Percentiles rank a stretch among this genome's conserved stretches.
Conservation (phyloP, 1,284 basidiomycete genomes). For the Takashimella tepidaria region DNA sequence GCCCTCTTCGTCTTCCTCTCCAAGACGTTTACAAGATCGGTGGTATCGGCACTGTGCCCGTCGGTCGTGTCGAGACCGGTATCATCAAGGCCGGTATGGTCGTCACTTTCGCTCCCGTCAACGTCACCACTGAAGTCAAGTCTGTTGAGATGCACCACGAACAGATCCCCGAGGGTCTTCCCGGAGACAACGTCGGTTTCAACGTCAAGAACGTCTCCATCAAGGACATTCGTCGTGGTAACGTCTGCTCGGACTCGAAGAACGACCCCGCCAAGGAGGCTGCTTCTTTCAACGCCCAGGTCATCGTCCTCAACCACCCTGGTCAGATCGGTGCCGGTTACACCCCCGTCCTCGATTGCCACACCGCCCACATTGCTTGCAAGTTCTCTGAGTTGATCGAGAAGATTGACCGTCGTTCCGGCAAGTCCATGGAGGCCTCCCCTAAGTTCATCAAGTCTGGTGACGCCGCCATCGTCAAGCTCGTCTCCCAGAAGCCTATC, state of each 20-base stretch:
- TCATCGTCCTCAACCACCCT: slow-evolving; percentile 99
- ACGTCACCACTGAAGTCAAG: slow-evolving; percentile 82
- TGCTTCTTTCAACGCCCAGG: slow-evolving; percentile 98
- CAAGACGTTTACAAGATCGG: slow-evolving; percentile 99
- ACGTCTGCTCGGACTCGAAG: slow-evolving; percentile 99
- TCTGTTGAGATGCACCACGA: slow-evolving; percentile 99
- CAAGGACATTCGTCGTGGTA: slow-evolving; percentile 99
- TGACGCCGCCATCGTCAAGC: slow-evolving; percentile 92
- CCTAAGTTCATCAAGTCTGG: slow-evolving; percentile 99
- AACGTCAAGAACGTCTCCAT: slow-evolving; percentile 93
- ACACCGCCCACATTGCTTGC: slow-evolving; percentile 99
- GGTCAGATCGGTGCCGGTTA: slow-evolving; percentile 86
- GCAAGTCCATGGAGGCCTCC: slow-evolving; percentile 55
- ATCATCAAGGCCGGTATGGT: slow-evolving; percentile 99
- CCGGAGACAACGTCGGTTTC: slow-evolving; percentile 90
- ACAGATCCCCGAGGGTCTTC: slow-evolving; percentile 88
- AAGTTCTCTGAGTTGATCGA: slow-evolving; percentile 96
- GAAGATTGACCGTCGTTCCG: slow-evolving; percentile 97
- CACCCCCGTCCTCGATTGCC: slow-evolving; percentile 98
- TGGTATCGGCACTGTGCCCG: slow-evolving; percentile 99
- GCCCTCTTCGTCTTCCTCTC: slow-evolving; percentile 99
- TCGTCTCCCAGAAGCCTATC: slow-evolving; percentile 55
- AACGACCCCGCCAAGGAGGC: slow-evolving; percentile 99
- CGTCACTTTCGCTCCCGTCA: slow-evolving; percentile 91
- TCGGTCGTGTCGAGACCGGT: slow-evolving; percentile 99